These are phyloP conservation scores for Wallacemonas sp. DNA, from an alignment of 208 protist species.

Conservation along the genomic window DNA sequence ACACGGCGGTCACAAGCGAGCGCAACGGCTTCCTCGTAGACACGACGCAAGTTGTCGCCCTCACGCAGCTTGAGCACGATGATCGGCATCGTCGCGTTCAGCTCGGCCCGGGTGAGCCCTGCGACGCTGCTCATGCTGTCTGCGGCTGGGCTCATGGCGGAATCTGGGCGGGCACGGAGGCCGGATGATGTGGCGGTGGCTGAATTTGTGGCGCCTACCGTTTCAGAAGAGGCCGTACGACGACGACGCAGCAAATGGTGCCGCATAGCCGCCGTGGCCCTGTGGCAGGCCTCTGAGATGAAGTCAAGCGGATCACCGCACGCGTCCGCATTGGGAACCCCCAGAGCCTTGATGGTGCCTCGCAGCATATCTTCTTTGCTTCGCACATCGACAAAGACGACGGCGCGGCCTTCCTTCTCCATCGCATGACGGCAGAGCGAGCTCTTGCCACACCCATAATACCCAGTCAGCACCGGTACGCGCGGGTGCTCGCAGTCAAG, in stretches of 20 bases:
- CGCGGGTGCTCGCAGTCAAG: conserved; percentile 55
- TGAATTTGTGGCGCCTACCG: not conserved
- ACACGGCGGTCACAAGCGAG: conserved; percentile 61
- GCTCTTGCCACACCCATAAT: conserved; percentile 77
- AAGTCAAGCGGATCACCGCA: conserved; percentile 88
- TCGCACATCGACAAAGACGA: conserved; percentile 77
- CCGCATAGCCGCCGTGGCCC: conserved; percentile 48
- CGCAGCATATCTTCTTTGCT: conserved; percentile 74
- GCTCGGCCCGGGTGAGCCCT: conserved; percentile 6
- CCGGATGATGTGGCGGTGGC: not conserved
- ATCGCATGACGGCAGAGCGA: conserved; percentile 57
- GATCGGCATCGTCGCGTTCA: conserved; percentile 40
- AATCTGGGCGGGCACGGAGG: too few species aligned
- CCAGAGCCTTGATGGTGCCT: conserved; percentile 64
- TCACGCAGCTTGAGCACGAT: conserved; percentile 67
- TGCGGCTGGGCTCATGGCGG: not conserved
- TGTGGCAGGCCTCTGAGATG: conserved; percentile 66
- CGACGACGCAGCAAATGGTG: conserved; percentile 26
- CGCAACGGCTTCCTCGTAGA: conserved; percentile 69
- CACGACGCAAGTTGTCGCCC: conserved; percentile 47
- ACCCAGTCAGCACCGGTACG: conserved; percentile 66
- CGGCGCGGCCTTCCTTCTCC: conserved; percentile 54
- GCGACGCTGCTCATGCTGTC: not conserved
- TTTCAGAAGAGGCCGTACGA: not conserved
- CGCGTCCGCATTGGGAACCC: conserved; percentile 77